Evolutionary conservation across 495 filamentous ascomycete species (phyloP).

Genomic region (Lasiosphaeriaceae sp.): DNA sequence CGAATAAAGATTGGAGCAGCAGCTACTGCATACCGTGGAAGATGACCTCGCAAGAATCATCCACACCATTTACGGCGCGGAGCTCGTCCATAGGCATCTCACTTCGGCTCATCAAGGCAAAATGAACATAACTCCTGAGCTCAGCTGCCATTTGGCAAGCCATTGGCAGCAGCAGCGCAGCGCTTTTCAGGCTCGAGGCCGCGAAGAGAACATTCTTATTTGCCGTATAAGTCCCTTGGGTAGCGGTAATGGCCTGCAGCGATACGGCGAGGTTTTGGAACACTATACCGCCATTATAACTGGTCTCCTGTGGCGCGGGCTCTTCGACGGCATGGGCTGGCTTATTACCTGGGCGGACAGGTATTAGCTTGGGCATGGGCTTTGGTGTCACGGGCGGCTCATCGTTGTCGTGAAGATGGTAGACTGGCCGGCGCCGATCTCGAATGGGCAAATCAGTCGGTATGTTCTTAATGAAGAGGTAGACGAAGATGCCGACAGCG

Average conservation of each 20-base stretch:
- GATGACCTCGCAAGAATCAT: constrained; percentile 49
- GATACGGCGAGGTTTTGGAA: constrained; percentile 35
- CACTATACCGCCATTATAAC: constrained; percentile 38
- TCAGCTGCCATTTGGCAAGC: constrained; percentile 58
- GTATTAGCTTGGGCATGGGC: constrained; percentile 18
- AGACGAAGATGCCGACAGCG: constrained; percentile 28
- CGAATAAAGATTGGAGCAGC: neutral
- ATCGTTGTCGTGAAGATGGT: constrained; percentile 19
- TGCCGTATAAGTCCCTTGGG: constrained; percentile 25
- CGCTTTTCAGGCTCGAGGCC: constrained; percentile 53
- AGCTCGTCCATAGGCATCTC: constrained; percentile 50
- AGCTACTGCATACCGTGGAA: constrained; percentile 46
- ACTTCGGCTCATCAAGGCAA: constrained; percentile 54
- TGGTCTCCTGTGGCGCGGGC: constrained; percentile 1
- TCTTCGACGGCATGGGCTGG: neutral
- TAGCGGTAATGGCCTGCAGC: constrained; percentile 36
- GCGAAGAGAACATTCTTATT: constrained; percentile 60
- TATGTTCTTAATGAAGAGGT: constrained; percentile 43
- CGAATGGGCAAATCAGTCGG: constrained; percentile 31
- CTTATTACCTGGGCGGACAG: neutral
- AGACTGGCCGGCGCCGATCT: constrained; percentile 27
- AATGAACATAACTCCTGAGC: constrained; percentile 56
- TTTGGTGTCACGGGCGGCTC: constrained; percentile 13
- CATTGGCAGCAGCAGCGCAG: constrained; percentile 52
- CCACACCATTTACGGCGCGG: constrained; percentile 52